Evolutionary conservation across 139 green algal genomes (phyloP), one percentile per base, ranked within the genome.

Genomic region (Chlorokybus atmophyticus): DNA sequence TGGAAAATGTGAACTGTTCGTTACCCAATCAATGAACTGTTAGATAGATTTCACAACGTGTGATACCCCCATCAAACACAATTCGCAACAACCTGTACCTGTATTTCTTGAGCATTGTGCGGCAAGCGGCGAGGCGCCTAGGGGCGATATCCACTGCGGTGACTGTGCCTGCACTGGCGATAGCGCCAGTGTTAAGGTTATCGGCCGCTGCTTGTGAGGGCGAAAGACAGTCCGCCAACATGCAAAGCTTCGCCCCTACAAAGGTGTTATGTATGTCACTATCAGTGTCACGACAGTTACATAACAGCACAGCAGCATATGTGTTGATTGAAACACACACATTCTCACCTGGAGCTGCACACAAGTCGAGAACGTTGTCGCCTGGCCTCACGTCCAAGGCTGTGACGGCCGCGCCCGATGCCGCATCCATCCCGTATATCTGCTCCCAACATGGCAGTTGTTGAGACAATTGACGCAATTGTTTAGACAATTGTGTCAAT

Each of bases 401-500:
- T n/a, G 32, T 50, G 48, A 71, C 63, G n/a, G 63, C 63, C 1
- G 63, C 63, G 2, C 63, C 63, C 17, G 63, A 71, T 2, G 63
- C 59, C 2, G 56, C 63, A 30, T 71, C 63, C 24, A 71, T 71
- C 32, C 63, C 63, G 42, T 64, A 71, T 14, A 71, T 60, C 60
- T 69, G 60, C n/a, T n/a, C n/a, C n/a, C n/a, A n/a, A n/a, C n/a
- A n/a, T n/a, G n/a, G n/a, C n/a, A n/a, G n/a, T n/a, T n/a, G n/a
- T n/a, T n/a, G n/a, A n/a, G n/a, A n/a, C n/a, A n/a, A n/a, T n/a
- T n/a, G n/a, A n/a, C n/a, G n/a, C n/a, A n/a, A n/a, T n/a, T n/a
- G n/a, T n/a, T n/a, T n/a, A n/a, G n/a, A n/a, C n/a, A n/a, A n/a
- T n/a, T n/a, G n/a, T n/a, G n/a, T n/a, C n/a, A n/a, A n/a, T n/a